Conservation (phyloP, 2,329 filamentous ascomycete species). For the Alternaria brassicae region DNA sequence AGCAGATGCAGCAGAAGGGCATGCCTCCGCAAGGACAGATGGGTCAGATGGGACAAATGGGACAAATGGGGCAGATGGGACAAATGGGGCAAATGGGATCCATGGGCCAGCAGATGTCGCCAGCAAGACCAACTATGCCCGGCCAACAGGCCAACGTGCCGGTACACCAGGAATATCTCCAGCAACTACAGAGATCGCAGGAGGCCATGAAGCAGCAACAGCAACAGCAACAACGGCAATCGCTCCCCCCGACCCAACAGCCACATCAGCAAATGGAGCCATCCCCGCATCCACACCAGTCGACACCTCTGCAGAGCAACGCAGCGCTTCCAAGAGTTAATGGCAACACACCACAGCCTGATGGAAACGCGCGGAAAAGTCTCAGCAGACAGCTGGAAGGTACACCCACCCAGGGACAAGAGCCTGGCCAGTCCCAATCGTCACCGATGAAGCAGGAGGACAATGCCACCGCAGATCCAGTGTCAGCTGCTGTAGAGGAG, state of each 20-base stretch:
- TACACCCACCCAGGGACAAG: slow-evolving; percentile 44
- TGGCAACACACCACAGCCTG: slow-evolving; percentile 56
- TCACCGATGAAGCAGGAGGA: slow-evolving; percentile 43
- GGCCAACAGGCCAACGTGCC: slow-evolving; percentile 56
- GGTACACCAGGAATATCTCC: slow-evolving; percentile 56
- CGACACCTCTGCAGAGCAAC: slow-evolving; percentile 56
- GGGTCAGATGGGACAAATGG: slow-evolving; percentile 17
- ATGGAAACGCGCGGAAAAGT: slow-evolving; percentile 47
- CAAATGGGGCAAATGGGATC: slow-evolving; percentile 8
- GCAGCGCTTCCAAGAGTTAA: slow-evolving; percentile 57
- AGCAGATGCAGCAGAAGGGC: slow-evolving; percentile 53
- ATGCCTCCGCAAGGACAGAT: slow-evolving; percentile 40
- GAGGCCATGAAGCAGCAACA: slow-evolving; percentile 52
- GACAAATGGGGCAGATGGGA: slow-evolving; percentile 12
- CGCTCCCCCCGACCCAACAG: slow-evolving; percentile 50
- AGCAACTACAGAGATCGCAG: slow-evolving; percentile 52
- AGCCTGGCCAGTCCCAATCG: slow-evolving; percentile 34
- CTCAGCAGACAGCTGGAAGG: slow-evolving; percentile 47
- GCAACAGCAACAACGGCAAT: slow-evolving; percentile 40
- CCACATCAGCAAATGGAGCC: slow-evolving; percentile 29
- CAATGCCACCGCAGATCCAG: slow-evolving; percentile 26
- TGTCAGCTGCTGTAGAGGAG: slow-evolving; percentile 19
- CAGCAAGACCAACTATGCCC: slow-evolving; percentile 41
- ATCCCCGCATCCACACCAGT: slow-evolving; percentile 32
- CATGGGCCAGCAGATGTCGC: slow-evolving; percentile 47